Percentiles rank a stretch among this genome's conserved stretches.
phyloP scores from a whole-genome alignment of 495 filamentous ascomycete species.

The Aspergillus mulundensis region DNA sequence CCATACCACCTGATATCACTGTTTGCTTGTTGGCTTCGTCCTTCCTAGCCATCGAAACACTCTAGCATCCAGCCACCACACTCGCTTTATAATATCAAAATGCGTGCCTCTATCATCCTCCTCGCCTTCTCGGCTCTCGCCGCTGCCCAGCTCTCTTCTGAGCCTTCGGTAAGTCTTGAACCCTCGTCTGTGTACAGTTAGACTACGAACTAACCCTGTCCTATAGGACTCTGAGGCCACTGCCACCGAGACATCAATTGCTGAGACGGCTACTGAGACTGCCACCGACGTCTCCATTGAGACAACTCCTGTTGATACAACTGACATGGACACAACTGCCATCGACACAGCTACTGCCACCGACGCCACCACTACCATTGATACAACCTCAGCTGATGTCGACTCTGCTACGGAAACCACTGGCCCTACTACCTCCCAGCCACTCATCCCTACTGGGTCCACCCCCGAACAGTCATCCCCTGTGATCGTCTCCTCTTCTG shows the following conservation, averaged over 20 bases:
- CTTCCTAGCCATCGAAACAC: constrained; percentile 1
- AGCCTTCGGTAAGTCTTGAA: constrained; percentile 18
- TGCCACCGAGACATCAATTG: constrained; percentile 21
- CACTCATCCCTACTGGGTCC: constrained; percentile 23
- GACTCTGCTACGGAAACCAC: not conserved
- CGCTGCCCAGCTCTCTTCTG: constrained; percentile 25
- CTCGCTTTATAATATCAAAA: constrained; percentile 22
- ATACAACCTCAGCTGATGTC: not conserved
- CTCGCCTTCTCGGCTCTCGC: constrained; percentile 41
- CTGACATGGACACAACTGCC: not conserved
- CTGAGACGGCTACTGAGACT: constrained; percentile 23
- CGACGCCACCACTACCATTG: not conserved
- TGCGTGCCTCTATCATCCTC: constrained; percentile 40
- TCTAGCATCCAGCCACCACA: not conserved
- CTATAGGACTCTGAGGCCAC: not conserved
- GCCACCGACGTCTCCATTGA: not conserved
- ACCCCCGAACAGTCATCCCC: constrained; percentile 13
- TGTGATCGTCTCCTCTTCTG: constrained; percentile 5
- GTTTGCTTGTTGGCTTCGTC: constrained; percentile 9
- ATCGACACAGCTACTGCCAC: constrained; percentile 3
- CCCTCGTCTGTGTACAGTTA: not conserved
- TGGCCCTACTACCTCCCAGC: constrained; percentile 16
- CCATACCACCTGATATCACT: not conserved
- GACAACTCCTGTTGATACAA: not conserved
- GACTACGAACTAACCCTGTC: not conserved